Conservation (phyloP, 2,329 filamentous ascomycete genomes). For the Trichoderma lentiforme region DNA sequence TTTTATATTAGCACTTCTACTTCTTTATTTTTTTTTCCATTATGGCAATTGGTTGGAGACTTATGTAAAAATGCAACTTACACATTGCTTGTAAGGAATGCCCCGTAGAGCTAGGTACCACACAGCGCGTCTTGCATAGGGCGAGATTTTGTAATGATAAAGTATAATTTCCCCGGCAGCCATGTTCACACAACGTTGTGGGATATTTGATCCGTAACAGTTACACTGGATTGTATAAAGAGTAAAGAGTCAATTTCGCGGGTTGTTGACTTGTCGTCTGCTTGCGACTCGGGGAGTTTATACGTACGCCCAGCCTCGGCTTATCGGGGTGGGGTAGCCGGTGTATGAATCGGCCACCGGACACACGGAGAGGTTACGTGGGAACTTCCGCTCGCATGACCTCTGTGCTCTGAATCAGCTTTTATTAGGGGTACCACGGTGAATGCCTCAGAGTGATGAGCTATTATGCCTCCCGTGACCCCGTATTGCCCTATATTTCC, state of each 20-base stretch:
- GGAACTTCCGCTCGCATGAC: background rate
- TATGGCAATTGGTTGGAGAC: background rate
- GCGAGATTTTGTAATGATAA: conserved; percentile 65
- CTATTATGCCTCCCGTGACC: background rate
- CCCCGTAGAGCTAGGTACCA: conserved; percentile 67
- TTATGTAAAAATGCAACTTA: conserved; percentile 36
- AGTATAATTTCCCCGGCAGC: conserved; percentile 45
- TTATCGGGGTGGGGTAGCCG: conserved; percentile 10
- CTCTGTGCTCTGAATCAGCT: background rate
- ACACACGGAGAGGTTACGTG: conserved; percentile 18
- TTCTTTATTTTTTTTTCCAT: too few relatives aligned
- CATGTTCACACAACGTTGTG: conserved; percentile 18
- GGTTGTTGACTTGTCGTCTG: background rate
- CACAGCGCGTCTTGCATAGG: conserved; percentile 59
- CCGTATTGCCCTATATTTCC: background rate
- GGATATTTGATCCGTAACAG: background rate
- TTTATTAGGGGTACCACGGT: background rate
- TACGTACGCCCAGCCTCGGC: background rate
- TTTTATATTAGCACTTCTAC: background rate
- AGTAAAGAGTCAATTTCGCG: background rate
- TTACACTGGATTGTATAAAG: too few relatives aligned
- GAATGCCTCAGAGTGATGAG: background rate
- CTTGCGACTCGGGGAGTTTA: background rate
- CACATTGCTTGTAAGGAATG: conserved; percentile 65
- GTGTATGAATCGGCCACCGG: background rate